A percentile compares a stretch with the other conserved stretches of the same genome.
These are phyloP conservation scores for Trichosanthes truncata DNA, from an alignment of 306 rosid genomes.

Conservation along the genomic window DNA sequence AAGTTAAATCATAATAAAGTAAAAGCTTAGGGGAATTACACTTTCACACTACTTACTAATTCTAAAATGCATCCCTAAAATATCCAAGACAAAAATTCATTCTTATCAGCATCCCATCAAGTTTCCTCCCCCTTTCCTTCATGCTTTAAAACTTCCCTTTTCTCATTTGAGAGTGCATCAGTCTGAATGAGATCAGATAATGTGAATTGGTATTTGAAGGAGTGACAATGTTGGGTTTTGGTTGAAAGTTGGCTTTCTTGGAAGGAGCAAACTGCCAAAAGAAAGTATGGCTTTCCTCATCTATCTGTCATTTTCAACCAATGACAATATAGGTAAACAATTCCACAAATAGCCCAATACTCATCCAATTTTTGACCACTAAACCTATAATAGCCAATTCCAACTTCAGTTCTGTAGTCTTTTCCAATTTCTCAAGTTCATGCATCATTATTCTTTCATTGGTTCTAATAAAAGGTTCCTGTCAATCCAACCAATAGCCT, in stretches of 20 bases:
- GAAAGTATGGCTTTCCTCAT: neutral
- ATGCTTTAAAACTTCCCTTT: neutral
- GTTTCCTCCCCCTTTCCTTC: neutral
- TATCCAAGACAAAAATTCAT: neutral
- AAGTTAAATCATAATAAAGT: no score
- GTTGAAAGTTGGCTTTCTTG: neutral
- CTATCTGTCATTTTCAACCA: neutral
- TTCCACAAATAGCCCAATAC: neutral
- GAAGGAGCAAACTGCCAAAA: constrained; percentile 3
- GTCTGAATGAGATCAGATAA: neutral
- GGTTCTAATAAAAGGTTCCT: neutral
- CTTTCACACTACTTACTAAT: neutral
- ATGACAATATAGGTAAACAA: neutral
- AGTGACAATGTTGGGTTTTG: neutral
- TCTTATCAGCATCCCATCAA: neutral
- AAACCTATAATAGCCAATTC: neutral
- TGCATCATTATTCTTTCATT: constrained; percentile 5
- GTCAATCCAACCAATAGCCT: neutral
- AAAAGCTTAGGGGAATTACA: no score
- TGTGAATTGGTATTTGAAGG: neutral
- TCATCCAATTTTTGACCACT: neutral
- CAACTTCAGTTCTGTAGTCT: neutral
- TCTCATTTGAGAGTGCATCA: neutral
- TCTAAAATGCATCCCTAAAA: neutral
- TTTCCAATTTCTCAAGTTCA: neutral